Percentiles rank a stretch among this genome's conserved stretches.
Evolutionary conservation across 108 stramenopile genomes (phyloP).

Genomic region (Cyclotella atomus): DNA sequence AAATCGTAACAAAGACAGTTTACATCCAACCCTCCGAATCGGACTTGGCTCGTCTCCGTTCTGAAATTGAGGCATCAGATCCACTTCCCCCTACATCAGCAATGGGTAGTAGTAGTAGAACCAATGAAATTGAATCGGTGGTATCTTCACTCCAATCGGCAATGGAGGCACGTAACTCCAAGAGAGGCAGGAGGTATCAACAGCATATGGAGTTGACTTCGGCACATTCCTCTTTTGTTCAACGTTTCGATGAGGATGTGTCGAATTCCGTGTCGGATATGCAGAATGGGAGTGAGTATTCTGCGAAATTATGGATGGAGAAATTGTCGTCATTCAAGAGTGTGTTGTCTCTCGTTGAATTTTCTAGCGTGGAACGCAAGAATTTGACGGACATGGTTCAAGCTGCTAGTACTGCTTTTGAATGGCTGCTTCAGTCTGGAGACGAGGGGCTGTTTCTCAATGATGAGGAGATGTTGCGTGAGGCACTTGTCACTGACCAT

Average conservation of each 20-base stretch:
- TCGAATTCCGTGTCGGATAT: not conserved
- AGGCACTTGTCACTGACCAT: not conserved
- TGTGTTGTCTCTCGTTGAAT: constrained; percentile 17
- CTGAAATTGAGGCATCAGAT: constrained; percentile 22
- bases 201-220: constrained; percentile 7
- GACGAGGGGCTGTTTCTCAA: constrained; percentile 23
- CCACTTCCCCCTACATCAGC: not conserved
- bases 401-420: constrained; percentile 6
- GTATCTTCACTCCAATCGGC: constrained; percentile 16
- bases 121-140: constrained; percentile 9
- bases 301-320: not conserved
- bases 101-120: not conserved
- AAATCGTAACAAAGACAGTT: constrained; percentile 19
- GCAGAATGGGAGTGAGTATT: not conserved
- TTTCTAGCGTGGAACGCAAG: constrained; percentile 20
- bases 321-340: constrained; percentile 1
- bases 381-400: constrained; percentile 3
- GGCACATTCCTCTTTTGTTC: constrained; percentile 13
- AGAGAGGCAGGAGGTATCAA: not conserved
- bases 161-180: constrained; percentile 3
- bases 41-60: constrained; percentile 29
- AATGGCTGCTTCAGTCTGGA: constrained; percentile 1
- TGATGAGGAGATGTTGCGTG: constrained; percentile 3
- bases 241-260: constrained; percentile 22
- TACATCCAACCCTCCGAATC: constrained; percentile 28